Evolutionary conservation across 1,284 basidiomycete genomes (phyloP), one percentile per base, ranked within the genome.

Genomic region (Chalciporus sp.): DNA sequence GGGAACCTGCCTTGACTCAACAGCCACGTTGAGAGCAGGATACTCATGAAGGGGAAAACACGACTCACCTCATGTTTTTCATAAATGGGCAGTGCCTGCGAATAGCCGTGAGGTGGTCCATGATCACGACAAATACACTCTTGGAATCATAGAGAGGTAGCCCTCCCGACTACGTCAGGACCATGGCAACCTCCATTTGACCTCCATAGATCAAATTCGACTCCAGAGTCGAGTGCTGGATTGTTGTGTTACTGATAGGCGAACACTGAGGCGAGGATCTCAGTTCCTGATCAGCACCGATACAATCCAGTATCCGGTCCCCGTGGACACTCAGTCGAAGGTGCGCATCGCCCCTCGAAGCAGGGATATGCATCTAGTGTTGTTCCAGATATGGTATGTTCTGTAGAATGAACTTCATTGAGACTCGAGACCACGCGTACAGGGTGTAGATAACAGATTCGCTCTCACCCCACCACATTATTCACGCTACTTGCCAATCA

Each of bases 41-140:
- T 66, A 61, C 53, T 70, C 70, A 66, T 65, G 67, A 69, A 69
- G 46, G 55, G 51, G 68, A 57, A 58, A 60, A 42, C 66, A 70
- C 65, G 69, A 67, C 67, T 49, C 62, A 72, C 68, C 68, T 69
- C 68, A 72, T 69, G 68, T 71, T 71, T 72, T 69, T 69, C 65
- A 68, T 72, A 67, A 65, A 59, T 55, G 58, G 58, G 67, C 67
- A 41, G 57, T 68, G 68, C 65, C 64, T 63, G 69, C 46, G 65
- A 64, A 71, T 55, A 68, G 65, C 68, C 67, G 67, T 68, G 35
- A 70, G 63, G 70, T 68, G 66, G 65, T 66, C 63, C 61, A 62
- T 46, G 61, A 73, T 72, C 69, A 57, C 65, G 68, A 71, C 65
- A 65, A 70, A 69, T 61, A 58, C 45, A 58, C 64, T 58, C 65